A percentile compares a stretch with the other conserved stretches of the same genome.
phyloP scores from a whole-genome alignment of 148 eudicot genomes.

The Fagopyrum homotropicum region DNA sequence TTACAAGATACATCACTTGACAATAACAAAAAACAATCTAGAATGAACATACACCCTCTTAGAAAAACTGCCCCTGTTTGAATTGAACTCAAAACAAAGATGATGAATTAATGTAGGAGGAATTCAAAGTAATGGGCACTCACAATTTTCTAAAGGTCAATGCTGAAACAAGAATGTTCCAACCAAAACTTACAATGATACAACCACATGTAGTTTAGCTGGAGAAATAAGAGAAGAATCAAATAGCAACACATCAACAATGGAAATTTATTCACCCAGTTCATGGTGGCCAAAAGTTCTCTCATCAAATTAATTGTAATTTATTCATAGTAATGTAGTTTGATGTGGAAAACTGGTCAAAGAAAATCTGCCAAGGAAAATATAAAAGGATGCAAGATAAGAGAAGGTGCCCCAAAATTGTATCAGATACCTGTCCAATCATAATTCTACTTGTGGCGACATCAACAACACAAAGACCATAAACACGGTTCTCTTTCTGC shows the following conservation, averaged over 20 bases:
- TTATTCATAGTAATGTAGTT: neutral
- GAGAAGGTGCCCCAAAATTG: neutral
- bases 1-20: neutral
- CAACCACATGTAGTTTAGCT: neutral
- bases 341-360: neutral
- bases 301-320: neutral
- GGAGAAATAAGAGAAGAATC: neutral
- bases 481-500: constrained; percentile 35
- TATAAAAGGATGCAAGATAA: neutral
- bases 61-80: neutral
- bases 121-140: neutral
- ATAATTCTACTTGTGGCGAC: constrained; percentile 76
- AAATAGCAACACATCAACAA: neutral
- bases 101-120: neutral
- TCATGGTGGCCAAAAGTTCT: neutral
- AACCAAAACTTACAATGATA: neutral
- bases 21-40: neutral
- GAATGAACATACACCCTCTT: neutral
- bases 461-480: constrained; percentile 85
- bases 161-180: constrained; percentile 1
- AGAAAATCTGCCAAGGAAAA: neutral
- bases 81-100: neutral
- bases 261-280: neutral
- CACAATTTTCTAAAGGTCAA: neutral
- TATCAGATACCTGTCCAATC: constrained; percentile 70